Evolutionary conservation across 495 filamentous ascomycete species (phyloP), one percentile per base, ranked within the genome.

Genomic region (Lepidopterella palustris): DNA sequence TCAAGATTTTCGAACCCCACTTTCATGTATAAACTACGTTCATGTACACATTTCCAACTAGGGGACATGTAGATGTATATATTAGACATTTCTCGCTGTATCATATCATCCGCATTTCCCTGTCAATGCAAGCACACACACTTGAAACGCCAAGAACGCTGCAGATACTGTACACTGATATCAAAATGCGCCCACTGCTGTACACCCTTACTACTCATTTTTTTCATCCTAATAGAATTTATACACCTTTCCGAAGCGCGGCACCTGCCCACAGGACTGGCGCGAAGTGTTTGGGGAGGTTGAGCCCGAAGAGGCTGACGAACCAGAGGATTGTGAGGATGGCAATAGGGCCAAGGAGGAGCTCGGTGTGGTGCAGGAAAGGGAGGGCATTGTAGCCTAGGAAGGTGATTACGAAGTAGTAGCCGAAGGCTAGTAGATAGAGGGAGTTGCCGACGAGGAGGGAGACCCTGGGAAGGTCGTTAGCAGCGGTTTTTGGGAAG

Each of bases 321-420:
- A 84, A 68, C 86, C 86, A 89, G 25, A 87, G 58, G 13, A 87
- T 73, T 3, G 76, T 78, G 39, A 85, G 79, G 6, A 85, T 71
- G 26, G 84, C 72, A 23, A 86, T 79, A 0, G 86, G 86, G 25
- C 81, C 72, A 35, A 89, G 73, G 32, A 89, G 77, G 18, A 88
- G 74, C 71, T 89, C 85, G 1, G 86, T 89, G 58, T 88, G 85
- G 67, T 86, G 82, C 52, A 89, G 70, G 69, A 89, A 89, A 1
- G 86, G 86, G 20, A 89, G 74, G 18, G 86, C 84, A 65, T 88
- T 89, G 68, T 89, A 89, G 24, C 86, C 86, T 52, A 89, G 72
- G 71, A 89, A 89, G 21, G 82, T 86, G 63, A 89, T 86, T 57
- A 87, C 80, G 57, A 79, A 83, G 68, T 88, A 88, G 69, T 88